These are phyloP conservation scores for Coccomyxa subellipsoidea DNA, from an alignment of 163 green algal genomes.

Conservation along the genomic window DNA sequence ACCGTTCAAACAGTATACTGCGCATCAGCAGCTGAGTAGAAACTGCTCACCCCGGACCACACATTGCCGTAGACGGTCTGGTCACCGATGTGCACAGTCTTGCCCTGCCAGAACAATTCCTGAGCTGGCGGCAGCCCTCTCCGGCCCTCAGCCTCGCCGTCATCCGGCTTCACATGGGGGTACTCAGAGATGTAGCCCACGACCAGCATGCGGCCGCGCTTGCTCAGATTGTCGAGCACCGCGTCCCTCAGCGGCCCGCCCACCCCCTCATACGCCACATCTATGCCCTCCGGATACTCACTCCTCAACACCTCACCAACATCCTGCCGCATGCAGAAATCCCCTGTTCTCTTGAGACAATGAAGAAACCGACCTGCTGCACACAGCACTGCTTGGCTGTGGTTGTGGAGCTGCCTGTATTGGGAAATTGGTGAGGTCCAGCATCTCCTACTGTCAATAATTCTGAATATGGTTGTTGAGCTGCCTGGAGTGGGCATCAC, in stretches of 20 bases:
- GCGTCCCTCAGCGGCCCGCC: slow-evolving; percentile 58
- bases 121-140: slow-evolving; percentile 19
- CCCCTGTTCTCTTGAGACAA: too few species aligned
- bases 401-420: too few species aligned
- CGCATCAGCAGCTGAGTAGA: too few species aligned
- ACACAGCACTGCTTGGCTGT: too few species aligned
- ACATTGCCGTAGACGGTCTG: slow-evolving; percentile 46
- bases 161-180: not conserved
- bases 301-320: slow-evolving; percentile 56
- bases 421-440: too few species aligned
- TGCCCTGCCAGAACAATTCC: slow-evolving; percentile 54
- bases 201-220: slow-evolving; percentile 46
- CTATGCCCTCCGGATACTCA: slow-evolving; percentile 58
- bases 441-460: too few species aligned
- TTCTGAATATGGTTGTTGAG: too few species aligned
- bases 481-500: not conserved
- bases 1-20: too few species aligned
- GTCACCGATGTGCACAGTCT: slow-evolving; percentile 19
- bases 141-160: not conserved
- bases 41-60: slow-evolving; percentile 60
- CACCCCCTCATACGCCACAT: slow-evolving; percentile 82
- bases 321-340: slow-evolving; percentile 44
- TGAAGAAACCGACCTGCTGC: too few species aligned
- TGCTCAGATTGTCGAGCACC: slow-evolving; percentile 44
- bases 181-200: slow-evolving; percentile 50